phyloP scores from a whole-genome alignment of 441 rosid genomes.

The Populus hybrid region DNA sequence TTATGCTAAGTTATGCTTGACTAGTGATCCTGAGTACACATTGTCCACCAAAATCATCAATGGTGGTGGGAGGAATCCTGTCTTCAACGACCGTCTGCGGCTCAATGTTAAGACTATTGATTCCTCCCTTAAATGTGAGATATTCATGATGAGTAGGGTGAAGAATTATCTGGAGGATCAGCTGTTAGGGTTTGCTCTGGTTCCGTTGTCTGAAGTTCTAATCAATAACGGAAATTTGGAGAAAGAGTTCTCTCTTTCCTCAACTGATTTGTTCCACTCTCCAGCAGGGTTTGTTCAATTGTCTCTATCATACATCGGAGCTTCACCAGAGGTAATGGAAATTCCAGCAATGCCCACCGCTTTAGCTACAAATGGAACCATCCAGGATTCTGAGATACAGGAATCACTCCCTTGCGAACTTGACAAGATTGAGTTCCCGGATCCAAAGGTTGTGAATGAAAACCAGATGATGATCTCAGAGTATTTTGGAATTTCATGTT shows the following conservation, averaged over 20 bases:
- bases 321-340: conserved; percentile 86
- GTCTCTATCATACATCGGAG: conserved; percentile 73
- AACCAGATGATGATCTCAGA: conserved; percentile 95
- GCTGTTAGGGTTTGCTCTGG: conserved; percentile 83
- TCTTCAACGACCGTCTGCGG: conserved; percentile 65
- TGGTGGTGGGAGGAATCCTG: conserved; percentile 98
- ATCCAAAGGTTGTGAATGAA: conserved; percentile 83
- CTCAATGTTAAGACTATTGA: conserved; percentile 66
- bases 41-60: conserved; percentile 89
- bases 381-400: conserved; percentile 38
- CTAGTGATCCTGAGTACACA: conserved; percentile 70
- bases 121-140: conserved; percentile 84
- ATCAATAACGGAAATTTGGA: conserved; percentile 69
- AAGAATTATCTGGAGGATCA: conserved; percentile 97
- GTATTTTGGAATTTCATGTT: conserved; percentile 64
- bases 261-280: conserved; percentile 92
- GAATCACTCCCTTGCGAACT: conserved; percentile 54
- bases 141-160: conserved; percentile 98
- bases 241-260: conserved; percentile 93
- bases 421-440: conserved; percentile 97
- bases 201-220: conserved; percentile 86
- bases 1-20: conserved; percentile 91
- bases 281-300: conserved; percentile 93
- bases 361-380: conserved; percentile 36
- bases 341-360: conserved; percentile 48